A percentile compares a stretch with the other conserved stretches of the same genome.
Conservation (phyloP, 176 grass and related monocot genomes). For the Rhipidocladum racemiflorum region DNA sequence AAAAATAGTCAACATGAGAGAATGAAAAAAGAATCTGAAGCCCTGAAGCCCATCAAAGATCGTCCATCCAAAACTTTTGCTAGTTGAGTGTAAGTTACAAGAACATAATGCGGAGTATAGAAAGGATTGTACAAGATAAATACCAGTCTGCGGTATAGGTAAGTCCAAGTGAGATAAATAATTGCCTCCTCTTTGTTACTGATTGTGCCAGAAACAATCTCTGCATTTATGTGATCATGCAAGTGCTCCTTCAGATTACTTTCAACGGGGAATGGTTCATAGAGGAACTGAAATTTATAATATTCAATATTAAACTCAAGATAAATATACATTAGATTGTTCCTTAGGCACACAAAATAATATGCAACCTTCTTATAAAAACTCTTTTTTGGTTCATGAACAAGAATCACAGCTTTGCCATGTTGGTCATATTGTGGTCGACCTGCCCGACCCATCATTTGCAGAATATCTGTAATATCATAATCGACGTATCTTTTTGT, state of each 20-base stretch:
- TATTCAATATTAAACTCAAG: constrained; percentile 31
- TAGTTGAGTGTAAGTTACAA: constrained; percentile 2
- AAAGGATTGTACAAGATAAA: constrained; percentile 29
- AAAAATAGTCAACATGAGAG: constrained; percentile 12
- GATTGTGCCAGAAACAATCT: constrained; percentile 91
- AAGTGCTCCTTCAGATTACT: constrained; percentile 95
- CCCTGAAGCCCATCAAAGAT: background rate
- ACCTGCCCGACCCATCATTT: constrained; percentile 99
- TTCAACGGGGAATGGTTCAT: constrained; percentile 96
- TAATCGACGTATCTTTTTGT: constrained; percentile 97
- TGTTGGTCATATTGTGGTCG: constrained; percentile 95
- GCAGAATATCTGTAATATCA: constrained; percentile 95
- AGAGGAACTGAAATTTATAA: constrained; percentile 74
- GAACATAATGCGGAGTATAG: constrained; percentile 5
- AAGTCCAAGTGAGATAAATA: constrained; percentile 98
- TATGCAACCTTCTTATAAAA: constrained; percentile 91
- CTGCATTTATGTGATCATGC: constrained; percentile 97
- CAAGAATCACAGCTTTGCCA: constrained; percentile 99
- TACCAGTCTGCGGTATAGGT: constrained; percentile 92
- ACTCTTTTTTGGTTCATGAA: constrained; percentile 99
- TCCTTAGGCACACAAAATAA: constrained; percentile 30
- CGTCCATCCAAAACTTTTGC: background rate
- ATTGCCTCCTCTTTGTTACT: constrained; percentile 90
- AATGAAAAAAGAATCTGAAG: background rate
- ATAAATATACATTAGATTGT: constrained; percentile 23